Evolutionary conservation across 1,284 basidiomycete genomes (phyloP).

Genomic region (Jaminaea rosea): DNA sequence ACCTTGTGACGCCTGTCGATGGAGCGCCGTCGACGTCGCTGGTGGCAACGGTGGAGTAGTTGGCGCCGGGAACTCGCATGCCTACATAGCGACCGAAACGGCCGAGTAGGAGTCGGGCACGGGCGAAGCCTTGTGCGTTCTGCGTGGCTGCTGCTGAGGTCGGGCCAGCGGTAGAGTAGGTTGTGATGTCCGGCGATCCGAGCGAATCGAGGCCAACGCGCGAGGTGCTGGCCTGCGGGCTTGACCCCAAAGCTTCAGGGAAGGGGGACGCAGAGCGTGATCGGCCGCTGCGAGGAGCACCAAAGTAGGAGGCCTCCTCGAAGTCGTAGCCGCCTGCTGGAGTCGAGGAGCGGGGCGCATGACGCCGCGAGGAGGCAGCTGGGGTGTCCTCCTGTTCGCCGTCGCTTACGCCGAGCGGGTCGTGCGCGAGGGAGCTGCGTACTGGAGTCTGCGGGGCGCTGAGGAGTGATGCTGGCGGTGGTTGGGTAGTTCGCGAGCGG

Average conservation of each 20-base stretch:
- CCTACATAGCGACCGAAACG: constrained; percentile 41
- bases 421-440: not conserved
- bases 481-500: constrained; percentile 12
- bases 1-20: not conserved
- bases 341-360: constrained; percentile 1
- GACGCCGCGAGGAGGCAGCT: constrained; percentile 1
- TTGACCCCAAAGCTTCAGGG: not conserved
- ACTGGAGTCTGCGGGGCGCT: not conserved
- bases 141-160: constrained; percentile 1
- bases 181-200: constrained; percentile 5
- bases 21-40: constrained; percentile 13
- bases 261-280: constrained; percentile 13
- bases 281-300: constrained; percentile 10
- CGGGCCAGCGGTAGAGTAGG: constrained; percentile 11
- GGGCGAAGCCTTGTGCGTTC: not conserved
- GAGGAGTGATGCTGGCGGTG: constrained; percentile 6
- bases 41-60: constrained; percentile 22
- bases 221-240: not conserved
- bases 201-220: constrained; percentile 1
- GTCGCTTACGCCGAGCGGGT: not conserved
- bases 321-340: constrained; percentile 24
- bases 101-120: constrained; percentile 26
- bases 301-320: constrained; percentile 34
- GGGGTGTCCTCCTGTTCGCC: not conserved
- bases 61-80: constrained; percentile 42